Evolutionary conservation across 2,329 filamentous ascomycete genomes (phyloP), one percentile per base, ranked within the genome.

Genomic region (Aspergillus pseudotamarii): DNA sequence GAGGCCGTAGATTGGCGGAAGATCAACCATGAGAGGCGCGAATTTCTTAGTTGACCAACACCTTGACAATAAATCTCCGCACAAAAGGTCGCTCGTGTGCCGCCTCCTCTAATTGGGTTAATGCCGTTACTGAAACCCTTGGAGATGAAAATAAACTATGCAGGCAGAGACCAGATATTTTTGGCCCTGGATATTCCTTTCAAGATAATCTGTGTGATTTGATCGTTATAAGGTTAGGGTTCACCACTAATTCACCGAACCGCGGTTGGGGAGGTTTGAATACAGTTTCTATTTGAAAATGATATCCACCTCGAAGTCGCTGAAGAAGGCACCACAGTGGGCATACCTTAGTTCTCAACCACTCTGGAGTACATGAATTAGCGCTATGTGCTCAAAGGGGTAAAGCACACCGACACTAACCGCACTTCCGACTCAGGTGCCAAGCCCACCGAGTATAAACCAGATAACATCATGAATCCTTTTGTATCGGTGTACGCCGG

Each of bases 51-150:
- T 34, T 10, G 2, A 16, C 26, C 26, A n/a, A 50, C 10, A 6
- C 21, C 28, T 34, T 51, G 2, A 51, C 9, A 6, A n/a, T n/a
- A 10, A 23, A n/a, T 58, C 48, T 59, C 60, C 60, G 56, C 56
- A 45, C n/a, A 36, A 36, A 19, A 26, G 32, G 32, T 58, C 23
- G 55, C 45, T 62, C 60, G 55, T 54, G 55, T 62, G 60, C 60
- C 55, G 57, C 36, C 23, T 23, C 14, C 6, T n/a, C 36, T 32
- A 23, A 23, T 54, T 36, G 23, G 51, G 51, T 54, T 54, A 32
- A 54, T 54, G 12, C 51, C 51, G 51, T 36, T 54, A 1, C 21
- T n/a, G 26, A 26, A 26, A 5, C 19, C 26, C 14, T 34, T 11
- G 26, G 12, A 51, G n/a, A 51, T 46, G n/a, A 19, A 48, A 26